Conservation (phyloP, 2,329 filamentous ascomycete species). For the Cercospora canescens region DNA sequence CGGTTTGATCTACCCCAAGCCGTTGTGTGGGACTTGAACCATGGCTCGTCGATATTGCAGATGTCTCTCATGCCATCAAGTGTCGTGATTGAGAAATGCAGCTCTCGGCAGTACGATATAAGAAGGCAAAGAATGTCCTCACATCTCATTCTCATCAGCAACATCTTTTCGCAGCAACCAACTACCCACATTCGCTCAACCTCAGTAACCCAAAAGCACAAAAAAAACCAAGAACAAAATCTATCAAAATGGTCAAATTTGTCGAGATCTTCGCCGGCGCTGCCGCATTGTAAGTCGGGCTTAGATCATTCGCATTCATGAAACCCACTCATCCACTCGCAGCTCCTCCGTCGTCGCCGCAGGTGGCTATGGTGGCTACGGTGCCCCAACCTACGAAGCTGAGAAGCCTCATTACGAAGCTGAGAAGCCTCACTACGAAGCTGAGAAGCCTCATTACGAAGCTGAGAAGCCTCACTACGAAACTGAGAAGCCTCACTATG, state of each 20-base stretch:
- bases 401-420: neutral
- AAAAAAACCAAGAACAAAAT: neutral
- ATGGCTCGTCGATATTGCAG: neutral
- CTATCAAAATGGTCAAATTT: constrained; percentile 3
- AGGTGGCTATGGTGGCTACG: neutral
- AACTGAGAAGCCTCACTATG: neutral
- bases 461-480: neutral
- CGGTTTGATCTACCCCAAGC: neutral
- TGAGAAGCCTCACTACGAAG: neutral
- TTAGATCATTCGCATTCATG: neutral
- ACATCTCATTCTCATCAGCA: neutral
- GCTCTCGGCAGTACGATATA: neutral
- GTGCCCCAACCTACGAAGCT: neutral
- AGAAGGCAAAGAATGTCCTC: neutral
- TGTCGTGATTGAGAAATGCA: neutral
- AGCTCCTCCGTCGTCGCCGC: constrained; percentile 2
- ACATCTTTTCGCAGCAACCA: neutral
- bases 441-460: neutral
- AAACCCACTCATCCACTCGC: neutral
- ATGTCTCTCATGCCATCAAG: constrained; percentile 1
- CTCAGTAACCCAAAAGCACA: neutral
- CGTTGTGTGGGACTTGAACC: neutral
- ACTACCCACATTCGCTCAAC: neutral
- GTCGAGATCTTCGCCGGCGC: constrained; percentile 1
- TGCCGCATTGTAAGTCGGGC: neutral